phyloP scores from a whole-genome alignment of 345 rosid genomes.

The Noccaea caerulescens region DNA sequence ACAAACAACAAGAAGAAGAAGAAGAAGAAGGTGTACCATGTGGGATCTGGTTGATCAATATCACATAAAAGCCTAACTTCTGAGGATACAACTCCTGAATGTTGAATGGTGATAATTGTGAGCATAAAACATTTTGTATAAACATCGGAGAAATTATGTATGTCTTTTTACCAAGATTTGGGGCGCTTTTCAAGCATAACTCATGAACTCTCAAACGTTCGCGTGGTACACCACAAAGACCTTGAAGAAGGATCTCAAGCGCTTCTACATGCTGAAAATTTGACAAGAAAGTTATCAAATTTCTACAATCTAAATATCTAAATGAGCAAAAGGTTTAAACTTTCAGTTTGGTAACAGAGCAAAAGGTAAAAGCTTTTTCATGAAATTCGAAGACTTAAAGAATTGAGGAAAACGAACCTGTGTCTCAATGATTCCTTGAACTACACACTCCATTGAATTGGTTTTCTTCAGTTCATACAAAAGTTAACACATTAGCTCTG shows the following conservation, averaged over 20 bases:
- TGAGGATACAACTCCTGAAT: slow-evolving; percentile 66
- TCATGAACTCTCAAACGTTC: slow-evolving; percentile 90
- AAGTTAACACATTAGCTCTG: slow-evolving; percentile 5
- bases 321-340: neutral
- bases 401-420: slow-evolving; percentile 47
- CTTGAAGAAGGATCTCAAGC: slow-evolving; percentile 97
- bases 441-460: slow-evolving; percentile 66
- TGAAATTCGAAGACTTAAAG: neutral
- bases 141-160: neutral
- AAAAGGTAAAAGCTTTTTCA: neutral
- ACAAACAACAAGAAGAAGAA: slow-evolving; percentile 2
- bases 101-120: too few species aligned
- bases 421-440: slow-evolving; percentile 78
- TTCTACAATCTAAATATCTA: neutral
- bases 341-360: neutral
- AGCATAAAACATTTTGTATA: too few species aligned
- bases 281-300: neutral
- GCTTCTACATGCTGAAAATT: slow-evolving; percentile 87
- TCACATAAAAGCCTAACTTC: slow-evolving; percentile 90
- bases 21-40: slow-evolving; percentile 56
- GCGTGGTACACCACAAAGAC: slow-evolving; percentile 94
- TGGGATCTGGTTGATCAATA: slow-evolving; percentile 83
- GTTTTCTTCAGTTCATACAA: slow-evolving; percentile 24
- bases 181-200: slow-evolving; percentile 74
- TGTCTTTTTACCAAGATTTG: slow-evolving; percentile 63